Conservation (phyloP, 2,329 filamentous ascomycete species). For the Aurifilum marmelostoma region DNA sequence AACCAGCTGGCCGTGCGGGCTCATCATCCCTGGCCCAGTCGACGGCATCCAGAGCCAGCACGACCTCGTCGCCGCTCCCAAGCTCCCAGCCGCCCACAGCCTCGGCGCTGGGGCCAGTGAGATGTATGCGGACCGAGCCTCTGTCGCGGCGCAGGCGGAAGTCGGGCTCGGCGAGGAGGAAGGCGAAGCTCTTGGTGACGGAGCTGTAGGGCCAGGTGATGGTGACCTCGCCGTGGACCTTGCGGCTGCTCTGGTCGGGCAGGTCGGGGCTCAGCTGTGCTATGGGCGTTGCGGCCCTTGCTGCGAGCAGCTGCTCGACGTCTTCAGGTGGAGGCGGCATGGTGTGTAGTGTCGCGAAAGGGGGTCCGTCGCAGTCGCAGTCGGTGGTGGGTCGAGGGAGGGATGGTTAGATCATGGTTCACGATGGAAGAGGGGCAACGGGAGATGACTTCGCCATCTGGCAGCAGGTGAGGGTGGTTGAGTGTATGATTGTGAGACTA, state of each 20-base stretch:
- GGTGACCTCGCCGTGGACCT: slow-evolving; percentile 74
- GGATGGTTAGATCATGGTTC: slow-evolving; percentile 29
- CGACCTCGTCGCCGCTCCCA: slow-evolving; percentile 77
- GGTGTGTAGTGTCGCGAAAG: slow-evolving; percentile 14
- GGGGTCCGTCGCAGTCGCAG: slow-evolving; percentile 14
- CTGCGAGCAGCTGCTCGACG: slow-evolving; percentile 31
- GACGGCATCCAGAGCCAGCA: slow-evolving; percentile 70
- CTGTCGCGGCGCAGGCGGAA: slow-evolving; percentile 75
- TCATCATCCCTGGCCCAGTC: slow-evolving; percentile 62
- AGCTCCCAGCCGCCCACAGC: slow-evolving; percentile 68
- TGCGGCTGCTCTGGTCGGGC: slow-evolving; percentile 43
- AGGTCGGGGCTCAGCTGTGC: slow-evolving; percentile 57
- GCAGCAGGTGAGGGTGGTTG: too few species aligned
- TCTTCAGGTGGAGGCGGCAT: slow-evolving; percentile 33
- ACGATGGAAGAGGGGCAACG: slow-evolving; percentile 7
- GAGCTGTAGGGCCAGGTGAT: slow-evolving; percentile 92
- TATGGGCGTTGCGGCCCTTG: slow-evolving; percentile 51
- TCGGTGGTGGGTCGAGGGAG: slow-evolving; percentile 33
- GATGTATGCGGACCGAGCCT: slow-evolving; percentile 81
- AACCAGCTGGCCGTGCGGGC: slow-evolving; percentile 52
- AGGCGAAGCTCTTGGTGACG: slow-evolving; percentile 71
- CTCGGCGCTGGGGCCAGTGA: slow-evolving; percentile 71
- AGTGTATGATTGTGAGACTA: background rate
- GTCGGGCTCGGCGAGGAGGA: slow-evolving; percentile 84
- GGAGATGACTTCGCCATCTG: slow-evolving; percentile 13